Conservation (phyloP, 164 flowering plant species). For the Dillenia suffruticosa region DNA sequence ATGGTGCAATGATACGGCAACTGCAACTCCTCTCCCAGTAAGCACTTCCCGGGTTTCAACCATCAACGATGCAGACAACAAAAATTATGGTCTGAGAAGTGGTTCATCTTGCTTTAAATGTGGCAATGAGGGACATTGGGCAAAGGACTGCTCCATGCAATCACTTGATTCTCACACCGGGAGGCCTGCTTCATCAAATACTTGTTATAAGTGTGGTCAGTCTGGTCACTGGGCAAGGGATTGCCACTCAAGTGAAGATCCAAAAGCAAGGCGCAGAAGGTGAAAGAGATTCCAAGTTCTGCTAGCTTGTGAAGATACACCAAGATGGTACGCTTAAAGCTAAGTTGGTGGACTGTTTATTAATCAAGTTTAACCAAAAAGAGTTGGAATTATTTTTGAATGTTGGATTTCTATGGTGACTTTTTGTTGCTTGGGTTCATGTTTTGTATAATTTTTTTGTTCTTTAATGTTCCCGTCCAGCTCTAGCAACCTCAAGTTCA, state of each 20-base stretch:
- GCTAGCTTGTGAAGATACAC: not conserved
- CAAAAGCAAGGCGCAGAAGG: conserved; percentile 4
- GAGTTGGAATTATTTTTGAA: no score
- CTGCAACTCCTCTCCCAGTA: conserved; percentile 8
- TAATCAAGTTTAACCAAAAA: no score
- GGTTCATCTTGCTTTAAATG: conserved; percentile 37
- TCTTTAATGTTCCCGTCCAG: no score
- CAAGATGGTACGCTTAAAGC: no score
- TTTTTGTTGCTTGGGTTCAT: no score
- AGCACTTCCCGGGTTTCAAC: conserved; percentile 9
- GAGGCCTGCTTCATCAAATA: conserved; percentile 20
- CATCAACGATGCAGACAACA: conserved; percentile 12
- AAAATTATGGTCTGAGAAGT: conserved; percentile 15
- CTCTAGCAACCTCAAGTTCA: no score
- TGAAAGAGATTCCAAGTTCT: conserved; percentile 4
- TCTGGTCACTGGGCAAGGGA: conserved; percentile 49
- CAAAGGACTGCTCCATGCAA: conserved; percentile 31
- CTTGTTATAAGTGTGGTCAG: conserved; percentile 36
- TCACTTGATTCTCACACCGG: conserved; percentile 6
- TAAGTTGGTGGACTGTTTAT: no score
- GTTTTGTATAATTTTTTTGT: no score
- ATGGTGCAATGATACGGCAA: conserved; percentile 30
- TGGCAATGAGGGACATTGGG: conserved; percentile 50
- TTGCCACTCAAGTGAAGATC: conserved; percentile 20
- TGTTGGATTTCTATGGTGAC: no score